Evolutionary conservation across 192 early-diverging fungal genomes (phyloP).

Genomic region (Coemansia sp.): DNA sequence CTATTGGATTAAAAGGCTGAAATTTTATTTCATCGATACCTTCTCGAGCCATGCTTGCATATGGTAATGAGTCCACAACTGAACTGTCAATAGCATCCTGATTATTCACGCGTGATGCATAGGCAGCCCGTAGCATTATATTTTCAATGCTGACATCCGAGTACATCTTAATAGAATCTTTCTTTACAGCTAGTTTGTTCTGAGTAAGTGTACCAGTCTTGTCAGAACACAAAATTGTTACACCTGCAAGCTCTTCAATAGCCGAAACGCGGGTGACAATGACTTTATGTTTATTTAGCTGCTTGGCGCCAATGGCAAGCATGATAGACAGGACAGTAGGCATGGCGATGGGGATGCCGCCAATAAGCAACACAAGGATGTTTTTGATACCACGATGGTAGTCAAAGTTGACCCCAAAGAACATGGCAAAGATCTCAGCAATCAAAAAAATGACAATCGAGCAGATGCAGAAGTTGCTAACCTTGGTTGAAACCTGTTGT

Average conservation of each 20-base stretch:
- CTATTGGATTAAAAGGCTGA: slow-evolving; percentile 69
- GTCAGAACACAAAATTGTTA: slow-evolving; percentile 85
- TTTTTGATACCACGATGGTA: slow-evolving; percentile 78
- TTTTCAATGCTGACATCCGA: slow-evolving; percentile 60
- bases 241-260: slow-evolving; percentile 76
- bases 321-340: slow-evolving; percentile 74
- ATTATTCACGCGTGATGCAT: slow-evolving; percentile 74
- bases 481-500: slow-evolving; percentile 68
- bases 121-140: slow-evolving; percentile 65
- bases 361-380: slow-evolving; percentile 72
- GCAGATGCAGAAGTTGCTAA: slow-evolving; percentile 73
- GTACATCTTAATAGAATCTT: slow-evolving; percentile 67
- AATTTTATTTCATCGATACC: slow-evolving; percentile 68
- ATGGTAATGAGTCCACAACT: slow-evolving; percentile 65
- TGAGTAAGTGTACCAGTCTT: slow-evolving; percentile 92
- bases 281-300: slow-evolving; percentile 78
- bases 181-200: slow-evolving; percentile 78
- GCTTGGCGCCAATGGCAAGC: slow-evolving; percentile 76
- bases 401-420: slow-evolving; percentile 61
- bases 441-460: slow-evolving; percentile 71
- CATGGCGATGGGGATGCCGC: slow-evolving; percentile 80
- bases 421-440: slow-evolving; percentile 68
- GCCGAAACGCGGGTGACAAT: slow-evolving; percentile 78
- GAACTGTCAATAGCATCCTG: slow-evolving; percentile 81
- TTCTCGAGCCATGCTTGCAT: slow-evolving; percentile 58